Conservation (phyloP, 129 eudicot species). For the Solidago caesia region DNA sequence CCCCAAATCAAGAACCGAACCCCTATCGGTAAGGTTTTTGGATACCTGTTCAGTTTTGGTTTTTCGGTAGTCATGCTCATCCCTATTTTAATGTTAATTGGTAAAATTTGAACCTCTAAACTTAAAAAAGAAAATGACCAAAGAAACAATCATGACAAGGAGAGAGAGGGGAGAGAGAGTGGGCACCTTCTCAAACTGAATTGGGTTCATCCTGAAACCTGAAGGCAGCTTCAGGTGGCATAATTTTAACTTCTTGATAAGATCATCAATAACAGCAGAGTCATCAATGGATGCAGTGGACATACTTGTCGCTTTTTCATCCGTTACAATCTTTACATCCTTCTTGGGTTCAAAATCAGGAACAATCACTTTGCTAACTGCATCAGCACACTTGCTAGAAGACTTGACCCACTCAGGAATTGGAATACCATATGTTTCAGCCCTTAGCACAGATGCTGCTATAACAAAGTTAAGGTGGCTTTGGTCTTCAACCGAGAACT, state of each 20-base stretch:
- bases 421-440: conserved; percentile 84
- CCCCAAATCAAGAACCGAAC: too few relatives aligned
- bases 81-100: too few relatives aligned
- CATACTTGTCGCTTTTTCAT: conserved; percentile 77
- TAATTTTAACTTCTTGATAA: conserved; percentile 49
- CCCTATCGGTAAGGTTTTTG: too few relatives aligned
- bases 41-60: too few relatives aligned
- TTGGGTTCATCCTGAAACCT: conserved; percentile 82
- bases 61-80: too few relatives aligned
- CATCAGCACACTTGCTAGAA: conserved; percentile 57
- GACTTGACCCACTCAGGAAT: conserved; percentile 79
- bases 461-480: conserved; percentile 65
- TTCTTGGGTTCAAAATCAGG: conserved; percentile 83
- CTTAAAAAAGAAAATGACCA: not conserved
- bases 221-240: conserved; percentile 53
- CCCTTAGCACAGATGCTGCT: conserved; percentile 78
- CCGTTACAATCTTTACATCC: conserved; percentile 80
- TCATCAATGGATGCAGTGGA: conserved; percentile 82
- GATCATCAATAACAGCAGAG: conserved; percentile 63
- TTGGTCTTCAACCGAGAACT: conserved; percentile 60
- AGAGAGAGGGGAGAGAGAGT: conserved; percentile 7
- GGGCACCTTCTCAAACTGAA: conserved; percentile 91
- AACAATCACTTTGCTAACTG: conserved; percentile 62
- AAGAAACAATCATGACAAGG: not conserved
- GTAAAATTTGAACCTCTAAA: too few relatives aligned